A percentile compares a stretch with the other conserved stretches of the same genome.
Conservation (phyloP, 2,329 filamentous ascomycete genomes). For the Penicillium occitanis region DNA sequence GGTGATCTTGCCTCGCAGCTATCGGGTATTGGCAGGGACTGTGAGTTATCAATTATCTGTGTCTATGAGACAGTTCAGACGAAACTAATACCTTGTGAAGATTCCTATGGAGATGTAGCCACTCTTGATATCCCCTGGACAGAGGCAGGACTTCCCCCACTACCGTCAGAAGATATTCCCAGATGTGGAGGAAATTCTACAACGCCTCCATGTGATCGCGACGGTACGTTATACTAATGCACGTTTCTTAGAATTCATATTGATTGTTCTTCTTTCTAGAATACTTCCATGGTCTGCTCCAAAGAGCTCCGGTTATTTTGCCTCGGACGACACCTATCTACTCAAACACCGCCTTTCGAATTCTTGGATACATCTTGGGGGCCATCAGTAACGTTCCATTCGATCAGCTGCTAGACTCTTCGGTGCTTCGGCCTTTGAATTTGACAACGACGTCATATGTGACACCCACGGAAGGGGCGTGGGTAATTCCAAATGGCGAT, state of each 20-base stretch:
- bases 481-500: conserved; percentile 41
- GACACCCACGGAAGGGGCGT: conserved; percentile 22
- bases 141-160: neutral
- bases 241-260: neutral
- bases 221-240: neutral
- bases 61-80: neutral
- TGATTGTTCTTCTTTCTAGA: conserved; percentile 26
- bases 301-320: conserved; percentile 34
- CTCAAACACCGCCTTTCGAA: conserved; percentile 39
- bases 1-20: conserved; percentile 41
- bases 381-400: conserved; percentile 38
- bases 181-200: conserved; percentile 2
- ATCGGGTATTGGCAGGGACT: conserved; percentile 39
- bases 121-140: neutral
- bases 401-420: conserved; percentile 37
- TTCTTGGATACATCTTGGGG: conserved; percentile 42
- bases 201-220: neutral
- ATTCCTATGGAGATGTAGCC: conserved; percentile 5
- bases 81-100: neutral
- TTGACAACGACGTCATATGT: conserved; percentile 38
- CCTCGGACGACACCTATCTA: conserved; percentile 36
- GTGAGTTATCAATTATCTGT: conserved; percentile 25
- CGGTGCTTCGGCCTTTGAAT: conserved; percentile 41
- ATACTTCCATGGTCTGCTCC: conserved; percentile 36
- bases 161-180: neutral